Conservation (phyloP, 306 rosid genomes). For the Senna tora region DNA sequence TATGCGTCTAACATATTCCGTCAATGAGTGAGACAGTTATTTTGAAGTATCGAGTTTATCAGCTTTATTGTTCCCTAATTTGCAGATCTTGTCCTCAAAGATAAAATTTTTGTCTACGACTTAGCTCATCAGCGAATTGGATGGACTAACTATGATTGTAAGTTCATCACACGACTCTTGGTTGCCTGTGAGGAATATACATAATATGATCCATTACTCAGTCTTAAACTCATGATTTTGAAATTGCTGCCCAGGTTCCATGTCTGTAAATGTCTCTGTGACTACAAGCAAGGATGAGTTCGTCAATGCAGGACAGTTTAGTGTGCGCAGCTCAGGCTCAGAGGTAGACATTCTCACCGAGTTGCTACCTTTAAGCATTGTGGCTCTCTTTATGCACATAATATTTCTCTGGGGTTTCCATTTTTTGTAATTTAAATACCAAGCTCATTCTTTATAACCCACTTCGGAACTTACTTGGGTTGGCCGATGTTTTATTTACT, state of each 20-base stretch:
- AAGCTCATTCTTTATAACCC: constrained; percentile 42
- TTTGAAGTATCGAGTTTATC: constrained; percentile 19
- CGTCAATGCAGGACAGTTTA: constrained; percentile 68
- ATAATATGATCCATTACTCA: constrained; percentile 13
- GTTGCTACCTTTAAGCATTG: constrained; percentile 51
- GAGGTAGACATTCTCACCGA: constrained; percentile 46
- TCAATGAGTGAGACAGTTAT: neutral
- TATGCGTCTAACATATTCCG: constrained; percentile 8
- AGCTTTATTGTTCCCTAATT: constrained; percentile 29
- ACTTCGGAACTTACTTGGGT: constrained; percentile 18
- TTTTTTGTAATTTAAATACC: constrained; percentile 46
- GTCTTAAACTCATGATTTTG: constrained; percentile 11
- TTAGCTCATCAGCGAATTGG: constrained; percentile 77
- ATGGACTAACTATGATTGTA: constrained; percentile 90
- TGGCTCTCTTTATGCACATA: constrained; percentile 56
- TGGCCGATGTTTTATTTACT: constrained; percentile 48
- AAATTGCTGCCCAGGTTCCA: constrained; percentile 65
- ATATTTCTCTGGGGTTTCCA: constrained; percentile 43
- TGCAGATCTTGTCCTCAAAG: constrained; percentile 94
- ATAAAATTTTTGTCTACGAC: constrained; percentile 89
- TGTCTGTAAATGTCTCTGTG: constrained; percentile 81
- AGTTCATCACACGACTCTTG: constrained; percentile 43
- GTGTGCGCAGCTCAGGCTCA: constrained; percentile 61
- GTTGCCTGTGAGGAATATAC: constrained; percentile 12
- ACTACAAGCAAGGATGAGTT: constrained; percentile 71